Base-by-base conservation (phyloP, 1,139 yeast genomes). In the Magnusiomyces tetraspermus region DNA sequence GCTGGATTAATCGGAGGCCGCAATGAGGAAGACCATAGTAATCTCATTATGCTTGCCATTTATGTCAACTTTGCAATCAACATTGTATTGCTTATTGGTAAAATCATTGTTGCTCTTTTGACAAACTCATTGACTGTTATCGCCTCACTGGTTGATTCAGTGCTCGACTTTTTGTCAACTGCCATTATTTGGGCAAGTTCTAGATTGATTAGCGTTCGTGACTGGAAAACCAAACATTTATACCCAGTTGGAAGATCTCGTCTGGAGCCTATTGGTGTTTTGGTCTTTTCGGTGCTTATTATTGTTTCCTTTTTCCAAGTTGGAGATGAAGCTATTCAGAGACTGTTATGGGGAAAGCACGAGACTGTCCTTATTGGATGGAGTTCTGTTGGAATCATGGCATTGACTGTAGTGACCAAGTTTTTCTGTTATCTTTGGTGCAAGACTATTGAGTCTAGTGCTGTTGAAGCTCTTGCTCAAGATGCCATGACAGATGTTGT, bases 401-500 rank as follows among this genome's bases (percentile, higher is more conserved):
- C 72, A 0, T 55, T 76, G 17, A 85, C 94, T 0, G 80, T 85
- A 13, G 60, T 77, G 6, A 73, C 78, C 48, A 85, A 85, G 63
- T 60, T 81, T 3, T 75, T 72, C 1, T 82, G 88, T 62, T 85
- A 78, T 74, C 40, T 77, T 6, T 79, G 87, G 80, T 85, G 92
- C 64, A 70, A 76, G 31, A 70, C 73, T n/a, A 77, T 84, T 57
- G 71, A 74, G 21, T 82, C 88, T 13, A 78, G 85, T 17, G 80
- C 89, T 0, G 84, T 85, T 1, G 85, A 80, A 63, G 95, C 95
- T 0, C 70, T 85, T 53, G 88, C 92, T 1, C 92, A 84, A 64
- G 95, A 85, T 68, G 94, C 94, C 0, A 72, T 76, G 68, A 85
- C 90, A 0, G 95, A 85, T 66, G 78, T 85, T 46, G 76, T 84